Evolutionary conservation across 495 filamentous ascomycete genomes (phyloP), one percentile per base, ranked within the genome.

Genomic region (Tricharina praecox): DNA sequence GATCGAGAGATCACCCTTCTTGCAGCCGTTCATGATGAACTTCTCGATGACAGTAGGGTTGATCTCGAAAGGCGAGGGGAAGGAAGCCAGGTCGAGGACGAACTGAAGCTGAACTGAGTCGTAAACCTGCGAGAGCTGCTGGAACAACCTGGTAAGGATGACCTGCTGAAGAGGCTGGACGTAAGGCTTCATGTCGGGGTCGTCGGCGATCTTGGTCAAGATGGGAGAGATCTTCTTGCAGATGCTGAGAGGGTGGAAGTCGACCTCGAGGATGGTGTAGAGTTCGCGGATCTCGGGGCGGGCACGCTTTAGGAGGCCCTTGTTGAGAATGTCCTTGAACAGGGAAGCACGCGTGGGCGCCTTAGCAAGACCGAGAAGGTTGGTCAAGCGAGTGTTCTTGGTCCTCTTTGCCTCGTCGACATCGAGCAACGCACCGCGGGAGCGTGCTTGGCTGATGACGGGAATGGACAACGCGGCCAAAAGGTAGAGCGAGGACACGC

Each of bases 21-120:
- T 97, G 74, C 90, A 95, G 50, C 90, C 90, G 66, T 97, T 97
- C 90, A 97, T 97, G 72, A 97, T 95, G 73, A 97, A 97, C 69
- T 97, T 97, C 69, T 97, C 90, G 49, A 97, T 93, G 51, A 82
- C 93, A 53, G 76, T 78, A 32, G 82, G 79, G 52, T 73, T 81
- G 53, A 96, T 85, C 68, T 94, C 81, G 76, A 92, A 96, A 20
- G 90, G 88, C 56, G 93, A 86, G 23, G 90, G 90, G 71, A 97
- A 97, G 62, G 90, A 76, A 48, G 90, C 90, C 24, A 96, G 79
- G 57, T 85, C 77, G 58, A 94, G 80, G 25, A 97, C 88, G 59
- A 94, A 94, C 52, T 77, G 77, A 37, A 97, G 78, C 65, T 94
- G 82, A 41, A 97, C 88, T 43, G 88, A 93, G 66, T 96, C 92